Percentiles rank a stretch among this genome's conserved stretches.
Evolutionary conservation across 208 protist species (phyloP).

Genomic region (Crithidia expoeki): DNA sequence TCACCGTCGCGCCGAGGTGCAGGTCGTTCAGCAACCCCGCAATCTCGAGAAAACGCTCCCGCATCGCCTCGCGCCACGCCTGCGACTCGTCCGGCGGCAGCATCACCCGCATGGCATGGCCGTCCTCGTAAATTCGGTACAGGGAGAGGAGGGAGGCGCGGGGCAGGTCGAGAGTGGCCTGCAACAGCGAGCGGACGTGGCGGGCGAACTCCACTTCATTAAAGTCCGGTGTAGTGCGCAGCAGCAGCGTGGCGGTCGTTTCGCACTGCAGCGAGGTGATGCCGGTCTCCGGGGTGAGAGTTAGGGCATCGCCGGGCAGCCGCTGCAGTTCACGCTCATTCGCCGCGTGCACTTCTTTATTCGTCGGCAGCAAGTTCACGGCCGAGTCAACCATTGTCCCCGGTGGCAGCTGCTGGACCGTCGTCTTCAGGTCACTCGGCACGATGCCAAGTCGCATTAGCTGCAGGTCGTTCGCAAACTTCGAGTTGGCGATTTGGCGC

Average conservation of each 20-base stretch:
- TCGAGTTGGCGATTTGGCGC: slow-evolving; percentile 58
- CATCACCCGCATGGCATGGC: slow-evolving; percentile 86
- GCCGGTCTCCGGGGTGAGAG: slow-evolving; percentile 73
- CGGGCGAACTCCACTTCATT: slow-evolving; percentile 69
- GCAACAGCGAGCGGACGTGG: slow-evolving; percentile 76
- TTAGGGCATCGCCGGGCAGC: slow-evolving; percentile 74
- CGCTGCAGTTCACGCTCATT: slow-evolving; percentile 76
- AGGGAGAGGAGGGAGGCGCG: slow-evolving; percentile 75
- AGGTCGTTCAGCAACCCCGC: slow-evolving; percentile 79
- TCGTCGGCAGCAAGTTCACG: slow-evolving; percentile 86
- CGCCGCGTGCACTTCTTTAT: slow-evolving; percentile 85
- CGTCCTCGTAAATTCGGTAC: slow-evolving; percentile 87
- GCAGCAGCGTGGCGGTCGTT: slow-evolving; percentile 76
- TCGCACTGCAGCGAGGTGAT: slow-evolving; percentile 84
- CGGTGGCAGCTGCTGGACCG: slow-evolving; percentile 76
- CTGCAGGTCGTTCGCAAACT: slow-evolving; percentile 77
- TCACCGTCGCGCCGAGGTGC: slow-evolving; percentile 74
- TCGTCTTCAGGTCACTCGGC: slow-evolving; percentile 56
- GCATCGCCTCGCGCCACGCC: slow-evolving; percentile 83
- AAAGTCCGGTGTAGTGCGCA: slow-evolving; percentile 79
- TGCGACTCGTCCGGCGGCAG: slow-evolving; percentile 78
- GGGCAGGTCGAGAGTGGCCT: slow-evolving; percentile 79
- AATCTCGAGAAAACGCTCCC: slow-evolving; percentile 79
- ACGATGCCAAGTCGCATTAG: slow-evolving; percentile 78
- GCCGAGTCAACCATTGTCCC: slow-evolving; percentile 86